Evolutionary conservation across 2,329 filamentous ascomycete species (phyloP), one percentile per base, ranked within the genome.

Genomic region (Ilyonectria sp.): DNA sequence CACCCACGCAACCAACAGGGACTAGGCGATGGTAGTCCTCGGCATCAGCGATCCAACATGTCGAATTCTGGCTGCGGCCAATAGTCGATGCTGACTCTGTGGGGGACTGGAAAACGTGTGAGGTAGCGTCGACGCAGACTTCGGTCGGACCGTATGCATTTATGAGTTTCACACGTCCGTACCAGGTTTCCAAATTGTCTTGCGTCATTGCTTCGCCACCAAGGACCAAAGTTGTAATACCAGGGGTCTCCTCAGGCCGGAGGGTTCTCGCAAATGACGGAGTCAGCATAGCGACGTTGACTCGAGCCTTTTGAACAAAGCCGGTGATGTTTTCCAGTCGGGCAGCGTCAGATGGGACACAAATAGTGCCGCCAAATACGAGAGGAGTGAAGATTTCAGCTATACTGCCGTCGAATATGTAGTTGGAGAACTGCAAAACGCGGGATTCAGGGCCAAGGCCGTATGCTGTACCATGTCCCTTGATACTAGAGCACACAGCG

Each of bases 121-220:
- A 37, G 11, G 69, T 49, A 2, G 66, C 53, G n/a, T 69, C 71
- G 0, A 76, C 23, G 0, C 70, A 64, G 1, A 62, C 65, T n/a
- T 76, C 74, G 1, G 74, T 66, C 9, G 74, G 74, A 0, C 74
- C 74, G 11, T 75, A 76, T 3, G 69, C 74, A 13, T 75, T 75
- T 0, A 75, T 67, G 17, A 75, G 4, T 19, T 66, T 43, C 3
- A 72, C 57, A 6, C 55, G 57, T n/a, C 60, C 61, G 23, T 52
- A 63, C 74, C 74, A 75, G 3, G 21, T 50, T 17, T 57, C 55
- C 4, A 72, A 55, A 1, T 68, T 67, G 4, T 75, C 74, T 0
- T 60, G 29, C 0, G 71, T 62, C 1, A 74, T 50, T 1, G 69
- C 29, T n/a, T 76, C 74, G 1, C 74, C 74, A 23, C 72, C 74